Percentiles rank a stretch among this genome's conserved stretches.
These are phyloP conservation scores for Suillus alpinus DNA, from an alignment of 768 basidiomycete genomes.

Conservation along the genomic window DNA sequence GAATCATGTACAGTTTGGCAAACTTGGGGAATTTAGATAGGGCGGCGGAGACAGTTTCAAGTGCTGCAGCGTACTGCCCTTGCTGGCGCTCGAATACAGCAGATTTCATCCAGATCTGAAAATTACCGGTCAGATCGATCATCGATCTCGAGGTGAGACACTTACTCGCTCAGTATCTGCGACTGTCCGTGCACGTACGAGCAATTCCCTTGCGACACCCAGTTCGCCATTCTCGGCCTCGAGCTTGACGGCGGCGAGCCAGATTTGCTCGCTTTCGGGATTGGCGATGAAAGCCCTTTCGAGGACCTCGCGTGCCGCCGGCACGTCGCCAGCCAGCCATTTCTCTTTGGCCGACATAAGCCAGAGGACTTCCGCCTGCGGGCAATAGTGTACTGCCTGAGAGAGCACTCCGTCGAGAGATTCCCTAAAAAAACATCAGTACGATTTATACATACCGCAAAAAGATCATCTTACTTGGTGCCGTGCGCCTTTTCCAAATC, in stretches of 20 bases:
- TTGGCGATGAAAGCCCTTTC: slow-evolving; percentile 91
- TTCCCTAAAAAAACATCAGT: slow-evolving; percentile 45
- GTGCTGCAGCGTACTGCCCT: slow-evolving; percentile 66
- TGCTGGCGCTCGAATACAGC: slow-evolving; percentile 94
- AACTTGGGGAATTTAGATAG: slow-evolving; percentile 84
- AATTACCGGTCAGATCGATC: neutral
- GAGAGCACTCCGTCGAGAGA: slow-evolving; percentile 78
- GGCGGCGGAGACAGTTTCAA: slow-evolving; percentile 72
- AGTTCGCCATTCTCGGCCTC: slow-evolving; percentile 95
- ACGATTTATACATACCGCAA: neutral
- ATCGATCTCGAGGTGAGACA: neutral
- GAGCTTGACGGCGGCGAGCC: slow-evolving; percentile 95
- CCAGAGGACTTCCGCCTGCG: slow-evolving; percentile 96
- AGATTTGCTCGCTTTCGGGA: slow-evolving; percentile 95
- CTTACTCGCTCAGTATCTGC: slow-evolving; percentile 89
- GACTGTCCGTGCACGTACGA: slow-evolving; percentile 85
- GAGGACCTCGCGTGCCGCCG: slow-evolving; percentile 86
- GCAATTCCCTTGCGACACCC: slow-evolving; percentile 78
- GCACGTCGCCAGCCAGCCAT: slow-evolving; percentile 87
- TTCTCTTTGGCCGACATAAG: slow-evolving; percentile 98
- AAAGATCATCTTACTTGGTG: slow-evolving; percentile 49
- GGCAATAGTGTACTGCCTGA: slow-evolving; percentile 86
- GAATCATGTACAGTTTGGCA: slow-evolving; percentile 94
- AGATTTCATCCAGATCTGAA: slow-evolving; percentile 98
- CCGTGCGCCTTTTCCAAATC: slow-evolving; percentile 93